phyloP scores from a whole-genome alignment of 2,329 filamentous ascomycete species.

The Thermoascus crustaceus region DNA sequence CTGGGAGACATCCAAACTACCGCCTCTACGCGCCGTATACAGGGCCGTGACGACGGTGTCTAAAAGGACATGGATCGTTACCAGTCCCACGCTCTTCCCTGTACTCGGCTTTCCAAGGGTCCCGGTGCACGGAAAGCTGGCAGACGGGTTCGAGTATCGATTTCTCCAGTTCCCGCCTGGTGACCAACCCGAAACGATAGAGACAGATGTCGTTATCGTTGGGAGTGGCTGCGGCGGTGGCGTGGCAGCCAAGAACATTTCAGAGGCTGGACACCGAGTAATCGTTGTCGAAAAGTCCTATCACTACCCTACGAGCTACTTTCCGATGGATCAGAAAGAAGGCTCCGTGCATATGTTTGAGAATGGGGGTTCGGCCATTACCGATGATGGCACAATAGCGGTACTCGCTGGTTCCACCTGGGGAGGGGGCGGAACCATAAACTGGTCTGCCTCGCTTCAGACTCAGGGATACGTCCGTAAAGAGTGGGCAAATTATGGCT shows the following conservation, averaged over 20 bases:
- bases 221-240: constrained; percentile 81
- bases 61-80: constrained; percentile 46
- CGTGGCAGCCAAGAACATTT: constrained; percentile 71
- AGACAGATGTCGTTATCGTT: constrained; percentile 76
- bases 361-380: constrained; percentile 50
- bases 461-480: constrained; percentile 68
- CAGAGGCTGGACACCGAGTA: constrained; percentile 66
- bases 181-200: constrained; percentile 50
- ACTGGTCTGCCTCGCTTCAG: constrained; percentile 65
- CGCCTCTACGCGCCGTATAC: constrained; percentile 44
- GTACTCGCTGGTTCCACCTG: constrained; percentile 64
- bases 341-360: constrained; percentile 61
- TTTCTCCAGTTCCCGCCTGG: constrained; percentile 52
- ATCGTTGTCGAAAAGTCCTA: constrained; percentile 78
- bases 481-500: constrained; percentile 66
- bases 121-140: constrained; percentile 45
- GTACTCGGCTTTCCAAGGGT: constrained; percentile 48
- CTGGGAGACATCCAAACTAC: constrained; percentile 48
- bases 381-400: constrained; percentile 51
- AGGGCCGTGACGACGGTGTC: constrained; percentile 42
- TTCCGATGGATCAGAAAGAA: constrained; percentile 63
- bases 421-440: constrained; percentile 81
- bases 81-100: constrained; percentile 42
- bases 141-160: constrained; percentile 45
- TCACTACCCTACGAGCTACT: constrained; percentile 61